Conservation (phyloP, 306 rosid species). For the Prunus armeniaca region DNA sequence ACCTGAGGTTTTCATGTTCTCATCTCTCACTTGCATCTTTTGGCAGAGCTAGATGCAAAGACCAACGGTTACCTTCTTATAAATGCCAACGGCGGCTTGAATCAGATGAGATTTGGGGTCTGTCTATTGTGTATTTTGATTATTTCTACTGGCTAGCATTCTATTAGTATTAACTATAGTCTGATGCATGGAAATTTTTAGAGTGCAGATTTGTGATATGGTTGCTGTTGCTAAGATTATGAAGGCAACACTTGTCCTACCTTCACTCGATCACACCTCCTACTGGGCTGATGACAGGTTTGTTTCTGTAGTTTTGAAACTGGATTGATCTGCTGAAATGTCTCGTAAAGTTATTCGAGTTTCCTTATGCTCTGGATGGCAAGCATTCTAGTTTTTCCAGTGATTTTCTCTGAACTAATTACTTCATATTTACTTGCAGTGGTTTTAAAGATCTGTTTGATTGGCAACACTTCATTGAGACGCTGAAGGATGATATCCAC, state of each 20-base stretch:
- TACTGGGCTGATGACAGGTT: slow-evolving; percentile 99
- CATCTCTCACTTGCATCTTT: slow-evolving; percentile 20
- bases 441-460: slow-evolving; percentile 96
- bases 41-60: slow-evolving; percentile 61
- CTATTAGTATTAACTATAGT: slow-evolving; percentile 24
- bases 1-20: slow-evolving; percentile 18
- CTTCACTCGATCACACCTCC: slow-evolving; percentile 93
- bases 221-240: slow-evolving; percentile 89
- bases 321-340: background rate
- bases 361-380: background rate
- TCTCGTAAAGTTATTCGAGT: background rate
- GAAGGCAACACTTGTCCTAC: slow-evolving; percentile 94
- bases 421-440: slow-evolving; percentile 40
- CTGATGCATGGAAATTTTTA: slow-evolving; percentile 40
- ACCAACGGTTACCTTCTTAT: slow-evolving; percentile 82
- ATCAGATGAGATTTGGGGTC: slow-evolving; percentile 99
- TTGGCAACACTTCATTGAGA: slow-evolving; percentile 82
- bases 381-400: background rate
- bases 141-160: slow-evolving; percentile 1
- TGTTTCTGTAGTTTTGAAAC: slow-evolving; percentile 24
- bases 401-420: background rate
- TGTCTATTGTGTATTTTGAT: slow-evolving; percentile 47
- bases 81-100: slow-evolving; percentile 98
- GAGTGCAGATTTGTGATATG: slow-evolving; percentile 96
- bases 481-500: slow-evolving; percentile 76